These are phyloP conservation scores for Paxillus involutus DNA, from an alignment of 768 basidiomycete genomes.

Conservation along the genomic window DNA sequence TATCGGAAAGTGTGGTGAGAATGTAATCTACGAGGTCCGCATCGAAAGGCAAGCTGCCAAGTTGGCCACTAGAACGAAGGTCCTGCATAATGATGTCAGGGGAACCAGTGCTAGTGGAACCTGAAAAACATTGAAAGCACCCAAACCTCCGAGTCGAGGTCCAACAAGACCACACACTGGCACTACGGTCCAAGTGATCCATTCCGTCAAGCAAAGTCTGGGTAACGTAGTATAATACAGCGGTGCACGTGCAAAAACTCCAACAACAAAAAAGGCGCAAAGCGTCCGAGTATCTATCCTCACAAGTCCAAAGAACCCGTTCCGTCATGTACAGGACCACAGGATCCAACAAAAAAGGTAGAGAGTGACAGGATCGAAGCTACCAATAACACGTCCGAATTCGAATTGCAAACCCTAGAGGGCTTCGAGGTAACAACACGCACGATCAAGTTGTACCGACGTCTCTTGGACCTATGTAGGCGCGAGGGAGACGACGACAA, in stretches of 20 bases:
- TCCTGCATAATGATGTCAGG: not conserved
- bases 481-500: not conserved
- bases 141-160: too few relatives aligned
- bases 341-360: not conserved
- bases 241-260: too few relatives aligned
- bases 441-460: slow-evolving; percentile 21
- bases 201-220: too few relatives aligned
- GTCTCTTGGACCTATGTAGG: slow-evolving; percentile 18
- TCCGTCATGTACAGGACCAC: too few relatives aligned
- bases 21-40: slow-evolving; percentile 13
- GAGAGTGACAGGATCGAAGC: too few relatives aligned
- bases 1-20: slow-evolving; percentile 9
- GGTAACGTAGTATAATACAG: too few relatives aligned
- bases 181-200: too few relatives aligned
- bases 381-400: too few relatives aligned
- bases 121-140: too few relatives aligned
- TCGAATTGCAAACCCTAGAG: not conserved
- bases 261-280: not conserved
- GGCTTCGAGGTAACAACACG: slow-evolving; percentile 10
- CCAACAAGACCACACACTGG: too few relatives aligned
- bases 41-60: slow-evolving; percentile 5
- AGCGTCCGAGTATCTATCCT: not conserved
- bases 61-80: not conserved
- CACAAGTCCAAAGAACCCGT: not conserved
- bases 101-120: too few relatives aligned